Base-by-base conservation (phyloP, 2,329 filamentous ascomycete genomes). In the Venturia aucupariae region DNA sequence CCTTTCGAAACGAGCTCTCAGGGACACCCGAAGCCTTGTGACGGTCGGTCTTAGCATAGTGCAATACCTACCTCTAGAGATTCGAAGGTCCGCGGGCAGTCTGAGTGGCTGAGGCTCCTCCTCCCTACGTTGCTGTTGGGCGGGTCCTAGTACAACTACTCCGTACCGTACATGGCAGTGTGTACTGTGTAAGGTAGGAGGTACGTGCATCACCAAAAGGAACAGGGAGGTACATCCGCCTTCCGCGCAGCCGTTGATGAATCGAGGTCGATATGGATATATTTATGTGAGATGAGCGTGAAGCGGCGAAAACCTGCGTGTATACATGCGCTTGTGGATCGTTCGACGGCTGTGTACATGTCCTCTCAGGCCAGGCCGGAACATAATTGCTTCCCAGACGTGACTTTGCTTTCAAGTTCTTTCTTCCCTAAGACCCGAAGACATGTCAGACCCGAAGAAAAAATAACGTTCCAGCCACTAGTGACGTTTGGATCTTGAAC, bases 1-100 rank as follows among this genome's bases (percentile, higher is more conserved):
- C 7, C 48, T 32, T 35, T 32, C 48, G 24, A 55, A 2, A 30
- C 30, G 51, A 57, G 51, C 30, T n/a, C 35, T 5, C 51, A 57
- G 51, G 27, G 51, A 57, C 51, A n/a, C 51, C 27, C 17, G 51
- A 55, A 57, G 51, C 27, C 51, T 57, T 57, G 51, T 35, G 51
- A 57, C n/a, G 51, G 27, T n/a, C 15, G 27, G 6, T 7, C 24
- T 35, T 19, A n/a, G n/a, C n/a, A n/a, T n/a, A n/a, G n/a, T n/a
- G n/a, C n/a, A n/a, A n/a, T n/a, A n/a, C n/a, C n/a, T n/a, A n/a
- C n/a, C n/a, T n/a, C 13, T 27, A 22, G 4, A 55, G 27, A 55
- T 55, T 35, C 27, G 15, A n/a, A 32, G 17, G 5, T 35, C 30
- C 30, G 27, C 27, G 35, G 13, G 51, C 13, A n/a, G 30, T 57